Evolutionary conservation across 495 filamentous ascomycete species (phyloP), one percentile per base, ranked within the genome.

Genomic region (Stereocaulon alpinum): DNA sequence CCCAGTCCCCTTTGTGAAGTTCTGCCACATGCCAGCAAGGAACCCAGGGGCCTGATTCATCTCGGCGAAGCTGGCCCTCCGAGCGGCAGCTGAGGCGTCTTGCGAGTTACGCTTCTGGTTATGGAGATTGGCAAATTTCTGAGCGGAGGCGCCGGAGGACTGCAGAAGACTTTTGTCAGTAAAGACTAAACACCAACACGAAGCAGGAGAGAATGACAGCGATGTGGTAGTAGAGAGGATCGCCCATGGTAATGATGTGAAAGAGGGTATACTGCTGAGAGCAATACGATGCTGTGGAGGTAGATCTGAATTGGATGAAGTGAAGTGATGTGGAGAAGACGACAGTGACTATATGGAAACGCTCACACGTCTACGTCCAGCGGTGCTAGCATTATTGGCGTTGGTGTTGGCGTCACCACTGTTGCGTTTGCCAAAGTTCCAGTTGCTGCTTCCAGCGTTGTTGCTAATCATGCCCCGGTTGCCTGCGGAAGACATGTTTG

Each of bases 11-110:
- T 64, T 62, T 6, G 63, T 61, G 40, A 55, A 64, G 10, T 29
- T 78, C 58, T 81, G 68, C 80, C 80, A 83, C 76, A 74, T 71
- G 62, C 73, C 76, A 2, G 75, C 74, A 50, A 82, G 72, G 47
- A 76, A 67, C 0, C 78, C 78, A 0, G 74, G 70, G 30, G 66
- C 61, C 11, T 70, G 69, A 20, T 56, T 22, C 69, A 81, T 78
- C 63, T 82, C 80, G 43, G 70, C 72, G 63, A 73, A 82, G 62
- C 74, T 78, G 17, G 72, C 69, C 40, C 77, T 69, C 15, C 80
- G 71, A 10, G 69, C 67, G 6, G 69, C 64, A 48, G 72, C 66
- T 4, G 59, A 60, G 0, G 71, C 63, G 62, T 82, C 78, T 6
- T 51, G 53, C 0, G 71, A 71, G 49, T 74, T 74, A 3, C 80